Conservation (phyloP, 441 rosid species). For the Jatropha multifida region DNA sequence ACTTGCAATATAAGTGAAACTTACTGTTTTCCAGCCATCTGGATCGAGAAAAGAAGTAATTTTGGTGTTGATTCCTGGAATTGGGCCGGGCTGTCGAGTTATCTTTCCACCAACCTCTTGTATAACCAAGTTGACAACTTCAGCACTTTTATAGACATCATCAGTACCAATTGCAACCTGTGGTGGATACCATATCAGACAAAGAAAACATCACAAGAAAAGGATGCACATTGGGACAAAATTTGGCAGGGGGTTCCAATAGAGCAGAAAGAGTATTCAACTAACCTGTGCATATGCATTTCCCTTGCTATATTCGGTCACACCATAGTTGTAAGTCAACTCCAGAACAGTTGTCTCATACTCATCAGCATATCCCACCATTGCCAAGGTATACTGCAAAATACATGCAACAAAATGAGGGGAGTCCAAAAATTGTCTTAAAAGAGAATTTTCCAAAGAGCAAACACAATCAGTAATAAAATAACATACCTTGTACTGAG, state of each 20-base stretch:
- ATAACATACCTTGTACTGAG: constrained; percentile 71
- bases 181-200: constrained; percentile 1
- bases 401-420: constrained; percentile 14
- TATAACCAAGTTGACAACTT: constrained; percentile 63
- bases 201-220: not conserved
- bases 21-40: constrained; percentile 98
- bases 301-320: constrained; percentile 92
- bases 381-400: constrained; percentile 75
- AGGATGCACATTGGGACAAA: constrained; percentile 5
- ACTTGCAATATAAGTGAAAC: constrained; percentile 21
- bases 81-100: constrained; percentile 82
- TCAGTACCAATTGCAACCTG: constrained; percentile 85
- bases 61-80: constrained; percentile 90
- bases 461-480: not conserved
- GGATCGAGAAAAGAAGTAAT: constrained; percentile 86
- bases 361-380: constrained; percentile 94
- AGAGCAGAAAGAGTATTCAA: constrained; percentile 5
- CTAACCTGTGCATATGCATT: constrained; percentile 90
- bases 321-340: constrained; percentile 81
- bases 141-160: constrained; percentile 95
- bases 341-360: constrained; percentile 80
- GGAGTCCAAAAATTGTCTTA: not conserved
- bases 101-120: constrained; percentile 94
- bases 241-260: not conserved
- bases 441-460: constrained; percentile 13